Conservation (phyloP, 441 rosid genomes). For the Kokia cookei region DNA sequence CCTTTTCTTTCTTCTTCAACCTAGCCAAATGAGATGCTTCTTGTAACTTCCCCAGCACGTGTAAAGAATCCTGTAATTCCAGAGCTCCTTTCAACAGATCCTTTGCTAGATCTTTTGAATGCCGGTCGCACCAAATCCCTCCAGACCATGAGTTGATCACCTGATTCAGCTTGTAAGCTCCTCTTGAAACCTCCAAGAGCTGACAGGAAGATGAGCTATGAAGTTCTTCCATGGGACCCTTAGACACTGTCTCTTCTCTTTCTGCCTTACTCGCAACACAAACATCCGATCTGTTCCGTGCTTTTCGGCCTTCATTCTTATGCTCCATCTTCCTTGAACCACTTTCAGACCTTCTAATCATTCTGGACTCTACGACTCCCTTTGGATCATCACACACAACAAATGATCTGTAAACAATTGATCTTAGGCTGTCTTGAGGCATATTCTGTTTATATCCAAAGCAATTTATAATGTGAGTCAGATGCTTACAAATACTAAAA, state of each 20-base stretch:
- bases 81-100: slow-evolving; percentile 81
- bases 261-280: slow-evolving; percentile 18
- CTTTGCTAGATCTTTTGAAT: slow-evolving; percentile 56
- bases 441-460: slow-evolving; percentile 35
- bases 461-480: slow-evolving; percentile 22
- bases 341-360: slow-evolving; percentile 53
- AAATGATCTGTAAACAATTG: slow-evolving; percentile 69
- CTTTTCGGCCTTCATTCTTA: slow-evolving; percentile 17
- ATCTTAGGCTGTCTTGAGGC: slow-evolving; percentile 56
- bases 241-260: slow-evolving; percentile 26
- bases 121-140: slow-evolving; percentile 32
- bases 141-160: slow-evolving; percentile 62
- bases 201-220: slow-evolving; percentile 50
- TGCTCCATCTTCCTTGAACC: slow-evolving; percentile 38
- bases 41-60: slow-evolving; percentile 71
- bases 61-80: slow-evolving; percentile 80
- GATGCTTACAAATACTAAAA: slow-evolving; percentile 10
- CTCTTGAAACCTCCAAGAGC: slow-evolving; percentile 70
- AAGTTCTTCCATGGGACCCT: slow-evolving; percentile 18
- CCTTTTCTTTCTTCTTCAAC: slow-evolving; percentile 44
- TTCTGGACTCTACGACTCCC: slow-evolving; percentile 81
- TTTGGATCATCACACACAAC: slow-evolving; percentile 79
- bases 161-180: slow-evolving; percentile 74
- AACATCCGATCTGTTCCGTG: slow-evolving; percentile 19
- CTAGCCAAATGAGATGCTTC: slow-evolving; percentile 50